Base-by-base conservation (phyloP, 2,329 filamentous ascomycete species). In the Trichoderma sp. region DNA sequence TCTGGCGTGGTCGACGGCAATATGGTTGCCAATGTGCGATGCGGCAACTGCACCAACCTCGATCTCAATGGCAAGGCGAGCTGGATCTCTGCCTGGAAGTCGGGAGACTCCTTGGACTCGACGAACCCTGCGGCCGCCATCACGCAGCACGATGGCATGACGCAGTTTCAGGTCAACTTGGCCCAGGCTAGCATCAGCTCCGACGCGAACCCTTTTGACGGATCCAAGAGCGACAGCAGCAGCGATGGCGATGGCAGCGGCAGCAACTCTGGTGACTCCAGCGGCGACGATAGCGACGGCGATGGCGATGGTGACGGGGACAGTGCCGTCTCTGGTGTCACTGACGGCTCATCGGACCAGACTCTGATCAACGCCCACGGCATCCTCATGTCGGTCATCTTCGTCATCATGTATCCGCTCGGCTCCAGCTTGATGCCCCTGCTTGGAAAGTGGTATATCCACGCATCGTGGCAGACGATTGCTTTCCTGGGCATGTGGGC, bases 361-460 rank as follows among this genome's bases (percentile, higher is more conserved):
- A 72, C 70, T 4, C 71, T 79, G 9, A 55, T 80, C 17, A 72
- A 79, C 6, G 74, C 81, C 0, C 86, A 89, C 67, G 87, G 86
- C 56, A 78, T 87, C 69, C 76, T 89, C 70, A 87, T 89, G 85
- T 81, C 82, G 28, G 71, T 88, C 52, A 82, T 84, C 19, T 86
- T 88, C 68, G 80, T 84, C 3, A 70, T 84, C 14, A 75, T 87
- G 24, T 89, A 87, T 68, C 88, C 88, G 0, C 68, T 88, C 3
- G 88, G 86, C 5, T 80, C 87, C 9, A 76, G 86, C 3, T 72
- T 88, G 47, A 88, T 89, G 82, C 84, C 86, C 3, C 67, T 88
- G 3, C 67, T 87, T 7, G 82, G 83, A 51, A 83, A 79, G 54
- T 88, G 83, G 83, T 72, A 81, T 60, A 68, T 86, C n/a, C 88